Conservation (phyloP, 371 early-diverging fungal genomes). For the Mortierella sp. region DNA sequence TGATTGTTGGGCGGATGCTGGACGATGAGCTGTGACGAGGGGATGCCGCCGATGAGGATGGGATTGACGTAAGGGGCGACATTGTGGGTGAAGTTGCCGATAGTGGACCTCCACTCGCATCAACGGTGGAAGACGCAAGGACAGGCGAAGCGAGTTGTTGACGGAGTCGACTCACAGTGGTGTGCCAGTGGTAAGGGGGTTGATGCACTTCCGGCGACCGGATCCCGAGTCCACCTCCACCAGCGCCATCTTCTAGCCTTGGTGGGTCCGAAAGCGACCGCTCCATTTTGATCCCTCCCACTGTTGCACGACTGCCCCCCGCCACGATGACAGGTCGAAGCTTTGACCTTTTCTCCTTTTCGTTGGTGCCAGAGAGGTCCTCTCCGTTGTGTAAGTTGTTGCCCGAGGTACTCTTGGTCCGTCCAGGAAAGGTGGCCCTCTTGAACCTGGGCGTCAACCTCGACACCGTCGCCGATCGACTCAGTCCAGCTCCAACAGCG, state of each 20-base stretch:
- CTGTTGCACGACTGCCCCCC: background rate
- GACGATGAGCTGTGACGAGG: background rate
- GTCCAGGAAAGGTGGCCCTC: slow-evolving; percentile 18
- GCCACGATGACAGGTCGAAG: background rate
- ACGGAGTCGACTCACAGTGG: slow-evolving; percentile 26
- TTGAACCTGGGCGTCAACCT: background rate
- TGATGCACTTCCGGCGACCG: slow-evolving; percentile 1
- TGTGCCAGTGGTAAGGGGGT: slow-evolving; percentile 18
- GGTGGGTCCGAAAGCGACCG: slow-evolving; percentile 33
- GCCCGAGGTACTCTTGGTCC: slow-evolving; percentile 6
- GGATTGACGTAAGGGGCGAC: background rate
- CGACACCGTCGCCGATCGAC: background rate
- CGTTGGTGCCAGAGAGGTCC: background rate
- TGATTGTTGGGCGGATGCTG: background rate
- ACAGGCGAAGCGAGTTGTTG: slow-evolving; percentile 27
- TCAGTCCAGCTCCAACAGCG: background rate
- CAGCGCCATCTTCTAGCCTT: background rate
- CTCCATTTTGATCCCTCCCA: slow-evolving; percentile 24
- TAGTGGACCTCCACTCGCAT: background rate
- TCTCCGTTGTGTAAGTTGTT: background rate
- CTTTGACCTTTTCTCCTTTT: background rate
- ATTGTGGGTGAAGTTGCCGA: background rate
- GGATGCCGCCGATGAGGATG: background rate
- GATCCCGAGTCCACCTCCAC: background rate
- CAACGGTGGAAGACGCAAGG: background rate